Evolutionary conservation across 75 land plant genomes (phyloP).

Genomic region (Pinus taeda): DNA sequence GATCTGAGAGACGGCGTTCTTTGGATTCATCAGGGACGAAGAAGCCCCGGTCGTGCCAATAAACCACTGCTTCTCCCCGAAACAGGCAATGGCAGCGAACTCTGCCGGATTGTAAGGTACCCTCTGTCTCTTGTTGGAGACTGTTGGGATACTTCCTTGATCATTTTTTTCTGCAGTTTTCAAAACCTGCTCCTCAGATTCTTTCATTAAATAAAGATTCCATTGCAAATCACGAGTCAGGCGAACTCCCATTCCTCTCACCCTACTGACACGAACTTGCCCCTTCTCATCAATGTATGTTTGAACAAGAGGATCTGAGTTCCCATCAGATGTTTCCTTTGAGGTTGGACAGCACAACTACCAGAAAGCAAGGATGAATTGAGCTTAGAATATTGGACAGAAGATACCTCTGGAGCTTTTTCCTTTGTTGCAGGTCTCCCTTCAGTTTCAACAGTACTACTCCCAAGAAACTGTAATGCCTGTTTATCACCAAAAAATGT

Average conservation of each 20-base stretch:
- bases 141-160: neutral
- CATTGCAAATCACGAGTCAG: slow-evolving; percentile 94
- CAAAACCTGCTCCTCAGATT: slow-evolving; percentile 51
- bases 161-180: slow-evolving; percentile 1
- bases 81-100: slow-evolving; percentile 65
- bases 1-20: slow-evolving; percentile 70
- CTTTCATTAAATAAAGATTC: slow-evolving; percentile 90
- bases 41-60: slow-evolving; percentile 30
- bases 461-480: slow-evolving; percentile 1
- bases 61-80: slow-evolving; percentile 84
- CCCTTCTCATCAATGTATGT: slow-evolving; percentile 87
- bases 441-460: slow-evolving; percentile 2
- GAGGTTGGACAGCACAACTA: slow-evolving; percentile 4
- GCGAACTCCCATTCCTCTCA: slow-evolving; percentile 83
- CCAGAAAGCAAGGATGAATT: slow-evolving; percentile 5
- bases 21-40: slow-evolving; percentile 61
- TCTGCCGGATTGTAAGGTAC: too few relatives aligned
- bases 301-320: slow-evolving; percentile 43
- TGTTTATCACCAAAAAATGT: slow-evolving; percentile 72
- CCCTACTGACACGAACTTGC: slow-evolving; percentile 67
- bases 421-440: neutral
- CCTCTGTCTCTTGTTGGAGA: too few relatives aligned
- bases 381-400: neutral
- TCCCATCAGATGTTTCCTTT: slow-evolving; percentile 20
- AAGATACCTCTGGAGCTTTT: slow-evolving; percentile 1